These are phyloP conservation scores for Cryptosporidium xiaoi DNA, from an alignment of 169 alveolate genomes.

Conservation along the genomic window DNA sequence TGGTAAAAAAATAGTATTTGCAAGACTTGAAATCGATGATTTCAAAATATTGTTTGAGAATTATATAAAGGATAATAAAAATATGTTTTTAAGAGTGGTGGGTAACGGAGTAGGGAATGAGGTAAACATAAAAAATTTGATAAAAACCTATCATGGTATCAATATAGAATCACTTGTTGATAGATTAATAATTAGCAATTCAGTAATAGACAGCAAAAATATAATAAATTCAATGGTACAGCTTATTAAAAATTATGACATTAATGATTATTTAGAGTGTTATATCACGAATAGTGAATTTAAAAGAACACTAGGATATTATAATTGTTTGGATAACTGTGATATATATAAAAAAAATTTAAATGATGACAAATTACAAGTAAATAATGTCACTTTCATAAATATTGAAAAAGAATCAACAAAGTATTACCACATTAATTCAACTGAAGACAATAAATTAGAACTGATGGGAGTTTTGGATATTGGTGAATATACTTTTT, in stretches of 20 bases:
- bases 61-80: too few relatives aligned
- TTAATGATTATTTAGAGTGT: constrained; percentile 27
- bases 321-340: constrained; percentile 29
- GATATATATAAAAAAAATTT: background rate
- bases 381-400: constrained; percentile 1
- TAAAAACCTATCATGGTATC: background rate
- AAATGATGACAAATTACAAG: background rate
- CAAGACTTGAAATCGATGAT: constrained; percentile 1
- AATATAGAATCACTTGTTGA: background rate
- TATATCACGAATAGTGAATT: background rate
- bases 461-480: constrained; percentile 24
- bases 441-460: background rate
- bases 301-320: constrained; percentile 17
- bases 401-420: constrained; percentile 31
- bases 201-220: background rate
- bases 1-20: background rate
- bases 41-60: background rate
- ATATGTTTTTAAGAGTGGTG: background rate
- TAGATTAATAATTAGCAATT: background rate
- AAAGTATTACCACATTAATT: constrained; percentile 10
- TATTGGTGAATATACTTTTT: constrained; percentile 55
- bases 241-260: constrained; percentile 5
- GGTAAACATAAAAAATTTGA: background rate
- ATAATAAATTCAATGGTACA: background rate
- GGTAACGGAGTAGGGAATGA: background rate